Conservation (phyloP, 257 asterid species). For the Solanum medicagineum region DNA sequence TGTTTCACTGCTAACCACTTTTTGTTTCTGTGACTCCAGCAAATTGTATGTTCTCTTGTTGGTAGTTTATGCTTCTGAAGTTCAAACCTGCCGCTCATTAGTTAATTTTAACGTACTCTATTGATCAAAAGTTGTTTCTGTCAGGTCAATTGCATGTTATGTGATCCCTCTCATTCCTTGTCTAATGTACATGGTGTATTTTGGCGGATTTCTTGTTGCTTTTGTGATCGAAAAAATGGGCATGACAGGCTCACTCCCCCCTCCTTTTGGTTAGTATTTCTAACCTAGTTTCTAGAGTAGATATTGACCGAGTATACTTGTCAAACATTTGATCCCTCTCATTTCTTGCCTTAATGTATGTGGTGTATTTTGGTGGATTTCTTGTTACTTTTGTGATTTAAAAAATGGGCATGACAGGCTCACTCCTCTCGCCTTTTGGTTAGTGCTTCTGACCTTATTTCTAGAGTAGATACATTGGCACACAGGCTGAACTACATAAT, state of each 20-base stretch:
- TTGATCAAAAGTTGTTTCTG: constrained; percentile 19
- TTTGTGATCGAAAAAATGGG: constrained; percentile 98
- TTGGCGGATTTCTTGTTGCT: constrained; percentile 75
- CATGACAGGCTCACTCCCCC: constrained; percentile 86
- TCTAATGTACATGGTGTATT: constrained; percentile 60
- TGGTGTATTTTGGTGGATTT: constrained; percentile 86
- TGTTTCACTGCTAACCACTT: background rate
- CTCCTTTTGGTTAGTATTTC: constrained; percentile 75
- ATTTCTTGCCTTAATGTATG: constrained; percentile 58
- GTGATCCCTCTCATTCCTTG: constrained; percentile 72
- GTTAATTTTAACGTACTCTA: background rate
- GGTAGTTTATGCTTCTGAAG: background rate
- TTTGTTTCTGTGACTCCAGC: background rate
- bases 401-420: constrained; percentile 93
- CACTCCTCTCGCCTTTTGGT: constrained; percentile 86
- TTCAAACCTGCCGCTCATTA: background rate
- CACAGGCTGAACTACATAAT: background rate
- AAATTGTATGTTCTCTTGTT: background rate
- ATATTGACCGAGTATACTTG: background rate
- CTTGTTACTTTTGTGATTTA: constrained; percentile 68
- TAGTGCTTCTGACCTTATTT: constrained; percentile 14
- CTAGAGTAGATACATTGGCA: background rate
- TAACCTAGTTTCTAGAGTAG: background rate
- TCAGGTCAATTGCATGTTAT: constrained; percentile 77
- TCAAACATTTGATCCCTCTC: constrained; percentile 19